Base-by-base conservation (phyloP, 2,329 filamentous ascomycete species). In the Aspergillus proliferans region DNA sequence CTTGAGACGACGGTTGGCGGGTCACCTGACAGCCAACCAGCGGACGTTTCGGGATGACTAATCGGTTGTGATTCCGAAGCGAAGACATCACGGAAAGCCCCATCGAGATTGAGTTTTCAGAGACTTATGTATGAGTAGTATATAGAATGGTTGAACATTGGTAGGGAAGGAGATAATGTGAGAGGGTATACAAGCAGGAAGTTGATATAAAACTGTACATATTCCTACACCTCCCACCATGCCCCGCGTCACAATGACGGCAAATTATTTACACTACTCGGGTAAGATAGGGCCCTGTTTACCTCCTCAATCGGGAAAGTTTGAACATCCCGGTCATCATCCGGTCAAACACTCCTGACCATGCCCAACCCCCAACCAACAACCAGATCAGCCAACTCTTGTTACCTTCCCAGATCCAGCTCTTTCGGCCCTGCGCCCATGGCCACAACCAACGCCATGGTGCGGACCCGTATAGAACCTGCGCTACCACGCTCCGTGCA, bases 401-500 rank as follows among this genome's bases (percentile, higher is more conserved):
- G 50, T 75, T 75, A 1, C 79, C 79, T 49, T 79, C 78, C 70
- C 69, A 73, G 46, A 73, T 68, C 62, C 67, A 71, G 26, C 50
- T 63, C 55, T 67, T 66, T 22, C 58, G 62, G n/a, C 64, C 65
- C 36, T 57, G 57, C 12, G 63, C 60, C 67, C 68, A 71, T 0
- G 69, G 69, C 78, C 77, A 81, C 12, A 81, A 57, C 72, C 74
- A 76, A 42, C 73, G 65, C 60, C 70, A 71, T n/a, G 68, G 68
- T 3, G 67, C 67, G 39, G 70, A 65, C 34, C 68, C 75, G 60
- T 62, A 68, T 43, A 82, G 58, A 9, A 83, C 69, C 57, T 81
- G 73, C 7, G 63, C 63, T 4, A 82, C 80, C 3, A 83, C 80
- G 34, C 71, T 74, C 47, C 67, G 65, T 14, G 81, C 81, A 63